Evolutionary conservation across 140 eudicot genomes (phyloP), one percentile per base, ranked within the genome.

Genomic region (Erigeron philadelphicus): DNA sequence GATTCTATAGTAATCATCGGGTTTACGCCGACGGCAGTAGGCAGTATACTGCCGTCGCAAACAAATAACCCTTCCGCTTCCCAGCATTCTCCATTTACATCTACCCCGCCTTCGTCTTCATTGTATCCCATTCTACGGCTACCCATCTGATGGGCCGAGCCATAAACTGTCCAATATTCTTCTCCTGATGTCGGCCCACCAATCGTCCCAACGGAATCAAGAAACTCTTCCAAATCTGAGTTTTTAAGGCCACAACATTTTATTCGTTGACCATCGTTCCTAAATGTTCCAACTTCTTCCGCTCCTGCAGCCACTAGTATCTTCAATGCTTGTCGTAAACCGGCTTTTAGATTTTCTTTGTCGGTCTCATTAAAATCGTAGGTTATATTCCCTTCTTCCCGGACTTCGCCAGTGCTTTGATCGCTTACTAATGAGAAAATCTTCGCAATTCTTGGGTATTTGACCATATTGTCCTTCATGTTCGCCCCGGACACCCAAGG

Each of bases 111-210:
- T 13, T 86, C 95, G 23, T 71, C 82, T 40, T 84, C 90, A 18
- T 19, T 82, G 55, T 72, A 69, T 4, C 96, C 96, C 90, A 89
- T 86, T 74, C 78, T 78, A 69, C 98, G 89, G 43, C 98, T 93
- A n/a, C 96, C 85, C 93, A 93, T 93, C 66, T 93, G 98, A 79
- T 93, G 98, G 0, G 96, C 98, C 8, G 98, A 83, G 50, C 85
- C 63, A 44, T 89, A 93, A 1, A 63, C 1, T 0, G 85, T 82
- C 96, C 96, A 89, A 3, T 86, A n/a, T 57, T 82, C 84, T 5
- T 61, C 81, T 50, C 74, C 69, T 0, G 88, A 78, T 56, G 48
- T 82, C 1, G 95, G 90, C 64, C 98, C 98, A 2, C 87, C 81
- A 1, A 50, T 73, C 0, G 90, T 84, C 3, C 6, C 43, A 3